A percentile compares a stretch with the other conserved stretches of the same genome.
phyloP scores from a whole-genome alignment of 805 yeast genomes.

The Nakazawaea molendinolei region DNA sequence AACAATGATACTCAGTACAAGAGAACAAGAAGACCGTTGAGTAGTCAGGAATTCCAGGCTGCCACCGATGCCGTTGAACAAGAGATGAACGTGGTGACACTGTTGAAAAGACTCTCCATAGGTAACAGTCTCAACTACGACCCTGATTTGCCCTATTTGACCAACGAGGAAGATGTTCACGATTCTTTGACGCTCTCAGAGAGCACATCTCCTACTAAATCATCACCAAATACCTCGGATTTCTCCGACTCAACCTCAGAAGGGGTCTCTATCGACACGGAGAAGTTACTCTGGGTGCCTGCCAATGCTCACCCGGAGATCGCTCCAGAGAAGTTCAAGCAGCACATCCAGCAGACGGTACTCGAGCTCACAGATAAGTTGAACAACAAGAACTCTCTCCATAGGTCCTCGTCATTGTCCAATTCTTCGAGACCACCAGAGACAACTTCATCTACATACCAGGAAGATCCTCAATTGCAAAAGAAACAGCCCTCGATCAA shows the following conservation, averaged over 20 bases:
- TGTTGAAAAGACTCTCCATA: conserved; percentile 66
- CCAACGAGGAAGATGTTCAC: conserved; percentile 4
- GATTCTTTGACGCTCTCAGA: conserved; percentile 12
- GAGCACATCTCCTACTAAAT: conserved; percentile 15
- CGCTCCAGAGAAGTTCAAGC: conserved; percentile 82
- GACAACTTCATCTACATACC: conserved; percentile 1
- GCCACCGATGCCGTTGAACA: conserved; percentile 77
- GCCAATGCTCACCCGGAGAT: conserved; percentile 90
- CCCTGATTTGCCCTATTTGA: conserved; percentile 54
- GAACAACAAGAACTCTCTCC: conserved; percentile 17
- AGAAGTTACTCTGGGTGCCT: conserved; percentile 84
- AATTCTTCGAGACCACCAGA: conserved; percentile 7
- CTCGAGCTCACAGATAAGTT: conserved; percentile 40
- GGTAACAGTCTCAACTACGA: conserved; percentile 57
- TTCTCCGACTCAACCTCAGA: too few species aligned
- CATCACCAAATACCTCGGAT: too few species aligned
- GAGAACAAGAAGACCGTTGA: conserved; percentile 6
- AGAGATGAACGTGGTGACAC: conserved; percentile 67
- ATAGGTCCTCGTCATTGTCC: conserved; percentile 13
- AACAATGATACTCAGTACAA: background rate
- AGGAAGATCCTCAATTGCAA: too few species aligned
- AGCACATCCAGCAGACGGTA: conserved; percentile 56
- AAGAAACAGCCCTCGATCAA: conserved; percentile 52
- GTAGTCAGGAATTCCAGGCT: conserved; percentile 36
- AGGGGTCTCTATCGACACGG: conserved; percentile 29